A percentile compares a stretch with the other conserved stretches of the same genome.
phyloP scores from a whole-genome alignment of 768 basidiomycete genomes.

The Phaffia australis region DNA sequence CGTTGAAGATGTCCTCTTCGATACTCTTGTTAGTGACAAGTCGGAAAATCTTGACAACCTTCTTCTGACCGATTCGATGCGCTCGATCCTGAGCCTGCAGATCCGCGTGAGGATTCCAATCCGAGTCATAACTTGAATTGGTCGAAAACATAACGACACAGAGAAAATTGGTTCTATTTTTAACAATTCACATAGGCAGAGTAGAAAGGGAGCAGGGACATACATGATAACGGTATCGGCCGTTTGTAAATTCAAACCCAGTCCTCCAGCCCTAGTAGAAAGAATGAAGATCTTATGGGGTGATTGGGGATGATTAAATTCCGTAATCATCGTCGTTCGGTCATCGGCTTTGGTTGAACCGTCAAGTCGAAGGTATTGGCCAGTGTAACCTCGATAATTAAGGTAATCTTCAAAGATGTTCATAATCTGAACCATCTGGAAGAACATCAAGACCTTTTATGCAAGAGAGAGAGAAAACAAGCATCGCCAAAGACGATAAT shows the following conservation, averaged over 20 bases:
- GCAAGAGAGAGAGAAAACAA: not conserved
- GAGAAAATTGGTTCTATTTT: conserved; percentile 18
- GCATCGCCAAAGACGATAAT: not conserved
- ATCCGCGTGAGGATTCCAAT: conserved; percentile 96
- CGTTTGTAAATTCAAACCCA: conserved; percentile 88
- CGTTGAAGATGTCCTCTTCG: conserved; percentile 89
- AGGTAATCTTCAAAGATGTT: conserved; percentile 95
- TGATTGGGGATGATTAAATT: conserved; percentile 81
- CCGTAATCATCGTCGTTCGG: conserved; percentile 57
- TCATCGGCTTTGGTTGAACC: conserved; percentile 94
- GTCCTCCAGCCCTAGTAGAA: conserved; percentile 84
- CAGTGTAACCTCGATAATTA: conserved; percentile 57
- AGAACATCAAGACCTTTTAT: conserved; percentile 84
- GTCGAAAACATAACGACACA: conserved; percentile 19
- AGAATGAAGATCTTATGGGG: conserved; percentile 85
- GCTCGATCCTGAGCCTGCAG: conserved; percentile 96
- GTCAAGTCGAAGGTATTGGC: conserved; percentile 84
- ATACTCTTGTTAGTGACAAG: conserved; percentile 98
- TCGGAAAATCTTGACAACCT: conserved; percentile 88
- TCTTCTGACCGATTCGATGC: conserved; percentile 98
- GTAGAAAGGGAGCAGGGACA: not conserved
- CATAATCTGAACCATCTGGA: conserved; percentile 99
- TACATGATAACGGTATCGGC: conserved; percentile 94
- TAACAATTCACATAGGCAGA: conserved; percentile 19
- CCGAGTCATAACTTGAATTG: conserved; percentile 39